phyloP scores from a whole-genome alignment of 2,329 filamentous ascomycete species.

The Pestalotiopsis sp. region DNA sequence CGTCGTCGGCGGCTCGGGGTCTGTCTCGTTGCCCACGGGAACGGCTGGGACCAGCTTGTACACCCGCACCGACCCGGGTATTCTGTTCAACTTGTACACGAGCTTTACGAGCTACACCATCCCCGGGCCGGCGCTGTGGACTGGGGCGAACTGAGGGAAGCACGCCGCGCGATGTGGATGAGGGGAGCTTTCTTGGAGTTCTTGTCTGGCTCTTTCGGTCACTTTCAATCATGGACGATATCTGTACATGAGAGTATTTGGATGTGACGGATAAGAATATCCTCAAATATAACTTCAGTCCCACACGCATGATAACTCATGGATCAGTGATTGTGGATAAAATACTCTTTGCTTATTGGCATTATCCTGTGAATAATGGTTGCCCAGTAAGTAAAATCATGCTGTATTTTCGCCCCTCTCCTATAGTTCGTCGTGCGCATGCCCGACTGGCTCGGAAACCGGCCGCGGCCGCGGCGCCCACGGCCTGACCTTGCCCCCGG shows the following conservation, averaged over 20 bases:
- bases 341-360: too few relatives aligned
- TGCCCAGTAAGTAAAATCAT: too few relatives aligned
- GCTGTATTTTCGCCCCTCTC: conserved; percentile 25
- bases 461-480: conserved; percentile 32
- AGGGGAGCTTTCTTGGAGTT: accelerated
- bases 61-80: conserved; percentile 26
- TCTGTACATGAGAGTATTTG: too few relatives aligned
- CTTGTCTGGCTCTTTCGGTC: background rate
- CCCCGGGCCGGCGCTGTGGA: conserved; percentile 25
- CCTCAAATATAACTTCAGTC: too few relatives aligned
- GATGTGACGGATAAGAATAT: too few relatives aligned
- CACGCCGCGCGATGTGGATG: too few relatives aligned
- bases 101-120: conserved; percentile 23
- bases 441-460: background rate
- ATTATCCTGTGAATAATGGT: too few relatives aligned
- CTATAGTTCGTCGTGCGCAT: conserved; percentile 27
- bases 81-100: conserved; percentile 24
- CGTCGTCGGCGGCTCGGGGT: conserved; percentile 38
- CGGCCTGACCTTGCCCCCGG: conserved; percentile 39
- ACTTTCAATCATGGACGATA: background rate
- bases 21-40: conserved; percentile 31
- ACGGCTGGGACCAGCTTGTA: conserved; percentile 29
- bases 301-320: too few relatives aligned
- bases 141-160: conserved; percentile 16
- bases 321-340: too few relatives aligned